Evolutionary conservation across 805 yeast species (phyloP).

Genomic region (Saccharomyces paradoxus): DNA sequence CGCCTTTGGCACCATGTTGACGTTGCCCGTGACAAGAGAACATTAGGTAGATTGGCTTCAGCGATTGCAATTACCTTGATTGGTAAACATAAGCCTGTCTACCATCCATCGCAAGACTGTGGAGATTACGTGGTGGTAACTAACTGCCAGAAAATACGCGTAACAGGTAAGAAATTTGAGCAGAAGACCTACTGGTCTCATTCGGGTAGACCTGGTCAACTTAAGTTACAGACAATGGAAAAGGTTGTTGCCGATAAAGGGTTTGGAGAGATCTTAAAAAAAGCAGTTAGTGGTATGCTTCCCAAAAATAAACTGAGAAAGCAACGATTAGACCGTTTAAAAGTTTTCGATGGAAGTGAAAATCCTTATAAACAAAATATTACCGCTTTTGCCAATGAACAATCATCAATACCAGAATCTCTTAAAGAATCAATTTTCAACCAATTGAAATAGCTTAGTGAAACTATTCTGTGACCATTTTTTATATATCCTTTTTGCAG

Average conservation of each 20-base stretch:
- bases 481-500: constrained; percentile 1
- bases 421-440: neutral
- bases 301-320: constrained; percentile 85
- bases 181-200: constrained; percentile 86
- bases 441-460: neutral
- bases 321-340: constrained; percentile 71
- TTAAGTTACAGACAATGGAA: constrained; percentile 76
- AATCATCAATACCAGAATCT: constrained; percentile 35
- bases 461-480: neutral
- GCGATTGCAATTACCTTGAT: constrained; percentile 78
- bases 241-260: constrained; percentile 72
- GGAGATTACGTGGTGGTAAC: constrained; percentile 98
- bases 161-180: constrained; percentile 78
- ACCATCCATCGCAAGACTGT: constrained; percentile 66
- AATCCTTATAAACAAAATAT: constrained; percentile 81
- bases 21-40: constrained; percentile 71
- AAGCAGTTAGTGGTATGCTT: constrained; percentile 93
- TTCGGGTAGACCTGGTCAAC: constrained; percentile 81
- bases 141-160: constrained; percentile 71
- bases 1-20: constrained; percentile 96
- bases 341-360: constrained; percentile 79
- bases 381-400: constrained; percentile 78
- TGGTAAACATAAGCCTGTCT: constrained; percentile 96
- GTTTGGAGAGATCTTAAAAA: constrained; percentile 70
- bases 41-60: constrained; percentile 88